phyloP scores from a whole-genome alignment of 1,284 basidiomycete species.

The Bondarzewia mesenterica region DNA sequence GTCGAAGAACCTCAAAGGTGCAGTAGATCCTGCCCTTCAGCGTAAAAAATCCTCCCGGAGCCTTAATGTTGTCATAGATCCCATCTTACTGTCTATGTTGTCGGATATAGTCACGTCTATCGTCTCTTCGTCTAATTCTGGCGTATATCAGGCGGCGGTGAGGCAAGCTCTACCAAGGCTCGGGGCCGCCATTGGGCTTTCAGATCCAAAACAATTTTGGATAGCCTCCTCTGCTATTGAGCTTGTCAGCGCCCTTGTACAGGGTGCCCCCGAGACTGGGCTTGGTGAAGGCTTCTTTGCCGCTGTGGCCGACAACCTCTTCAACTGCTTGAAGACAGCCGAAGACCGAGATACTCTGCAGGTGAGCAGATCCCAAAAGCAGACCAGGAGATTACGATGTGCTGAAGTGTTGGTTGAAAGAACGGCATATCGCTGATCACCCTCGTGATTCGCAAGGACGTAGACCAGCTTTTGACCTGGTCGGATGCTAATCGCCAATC shows the following conservation, averaged over 20 bases:
- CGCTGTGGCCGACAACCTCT: slow-evolving; percentile 66
- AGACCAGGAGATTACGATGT: background rate
- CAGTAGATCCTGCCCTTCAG: background rate
- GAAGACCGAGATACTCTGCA: slow-evolving; percentile 85
- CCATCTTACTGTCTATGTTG: slow-evolving; percentile 81
- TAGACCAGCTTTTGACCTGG: slow-evolving; percentile 74
- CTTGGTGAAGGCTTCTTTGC: slow-evolving; percentile 75
- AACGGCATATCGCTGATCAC: slow-evolving; percentile 82
- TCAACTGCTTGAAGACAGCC: slow-evolving; percentile 54
- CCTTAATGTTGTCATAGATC: slow-evolving; percentile 49
- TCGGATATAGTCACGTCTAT: slow-evolving; percentile 76
- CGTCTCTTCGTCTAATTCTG: slow-evolving; percentile 46
- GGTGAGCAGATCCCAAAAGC: slow-evolving; percentile 32
- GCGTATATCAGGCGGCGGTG: slow-evolving; percentile 66
- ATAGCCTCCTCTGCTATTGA: slow-evolving; percentile 76
- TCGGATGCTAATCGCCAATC: slow-evolving; percentile 54
- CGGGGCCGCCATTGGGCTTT: slow-evolving; percentile 51
- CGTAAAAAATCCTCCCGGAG: background rate
- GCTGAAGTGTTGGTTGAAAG: slow-evolving; percentile 28
- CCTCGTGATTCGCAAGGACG: slow-evolving; percentile 81
- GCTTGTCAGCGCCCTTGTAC: slow-evolving; percentile 62
- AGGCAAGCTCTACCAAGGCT: slow-evolving; percentile 68
- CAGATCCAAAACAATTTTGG: slow-evolving; percentile 60
- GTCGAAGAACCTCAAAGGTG: slow-evolving; percentile 79
- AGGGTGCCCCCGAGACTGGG: slow-evolving; percentile 54